Percentiles rank a stretch among this genome's conserved stretches.
These are phyloP conservation scores for Paecilomyces sp. DNA, from an alignment of 2,329 filamentous ascomycete genomes.

Conservation along the genomic window DNA sequence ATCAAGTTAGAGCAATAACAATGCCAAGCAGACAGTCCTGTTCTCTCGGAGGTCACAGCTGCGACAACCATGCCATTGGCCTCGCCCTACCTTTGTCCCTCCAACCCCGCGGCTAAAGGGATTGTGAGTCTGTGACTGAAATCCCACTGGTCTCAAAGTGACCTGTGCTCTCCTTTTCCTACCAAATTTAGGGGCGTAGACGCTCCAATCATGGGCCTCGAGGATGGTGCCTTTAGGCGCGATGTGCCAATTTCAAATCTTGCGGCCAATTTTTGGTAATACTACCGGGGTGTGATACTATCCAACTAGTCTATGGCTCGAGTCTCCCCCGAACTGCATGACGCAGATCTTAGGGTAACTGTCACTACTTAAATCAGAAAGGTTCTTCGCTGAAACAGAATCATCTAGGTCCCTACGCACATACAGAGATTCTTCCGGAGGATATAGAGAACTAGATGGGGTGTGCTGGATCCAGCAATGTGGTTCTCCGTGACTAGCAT, in stretches of 20 bases:
- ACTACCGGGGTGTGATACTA: not conserved
- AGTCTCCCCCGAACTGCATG: not conserved
- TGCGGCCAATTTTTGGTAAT: not conserved
- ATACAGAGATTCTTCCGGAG: not conserved
- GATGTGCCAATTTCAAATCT: not conserved
- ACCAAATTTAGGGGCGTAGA: not conserved
- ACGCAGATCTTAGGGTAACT: not conserved
- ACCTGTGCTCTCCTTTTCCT: not conserved
- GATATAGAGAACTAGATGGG: not conserved
- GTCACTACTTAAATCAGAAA: not conserved
- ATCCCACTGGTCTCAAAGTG: not conserved
- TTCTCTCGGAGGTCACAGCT: not conserved
- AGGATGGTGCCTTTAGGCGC: not conserved
- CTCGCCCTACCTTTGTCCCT: not conserved
- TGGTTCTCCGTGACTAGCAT: not conserved
- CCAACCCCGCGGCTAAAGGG: not conserved
- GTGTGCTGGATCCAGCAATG: not conserved
- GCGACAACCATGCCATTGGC: not conserved
- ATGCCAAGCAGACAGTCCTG: not conserved
- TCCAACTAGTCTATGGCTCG: not conserved
- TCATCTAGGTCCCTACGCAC: not conserved
- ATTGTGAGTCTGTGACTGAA: not conserved
- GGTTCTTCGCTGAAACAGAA: not conserved
- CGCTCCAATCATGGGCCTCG: not conserved
- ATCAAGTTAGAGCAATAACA: not conserved